Base-by-base conservation (phyloP, 1,284 basidiomycete genomes). In the Leucoagaricus sp. region DNA sequence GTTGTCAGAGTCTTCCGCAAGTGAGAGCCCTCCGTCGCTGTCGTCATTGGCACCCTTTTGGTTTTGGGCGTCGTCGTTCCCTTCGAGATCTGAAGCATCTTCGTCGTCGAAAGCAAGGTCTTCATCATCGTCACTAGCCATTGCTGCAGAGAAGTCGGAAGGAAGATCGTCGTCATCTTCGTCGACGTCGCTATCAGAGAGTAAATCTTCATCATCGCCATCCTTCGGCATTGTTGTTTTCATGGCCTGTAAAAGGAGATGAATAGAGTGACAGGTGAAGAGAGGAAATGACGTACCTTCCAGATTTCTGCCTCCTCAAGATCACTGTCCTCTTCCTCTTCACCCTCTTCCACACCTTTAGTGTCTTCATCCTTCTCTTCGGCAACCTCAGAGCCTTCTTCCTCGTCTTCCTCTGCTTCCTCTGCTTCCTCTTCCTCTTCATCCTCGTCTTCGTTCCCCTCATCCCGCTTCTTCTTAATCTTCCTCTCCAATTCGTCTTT, bases 151-250 rank as follows among this genome's bases (percentile, higher is more conserved):
- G 21, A 56, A 50, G 28, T 56, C 47, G 40, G 58, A 69, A 3
- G 68, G 67, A 6, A 69, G 60, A 25, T 62, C 61, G n/a, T 56
- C 56, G 25, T 57, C 57, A 23, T 74, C 74, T 25, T 74, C 75
- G 31, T 69, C 63, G 40, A 72, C 68, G 31, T 75, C 77, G 21
- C 69, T 65, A 53, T 73, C 76, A 13, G 72, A 72, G 36, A 65
- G 68, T 45, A 75, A 57, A 45, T 77, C 79, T 28, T 75, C 76
- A 13, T 60, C 62, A 5, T 61, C 61, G 12, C 58, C 59, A 10
- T 60, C 77, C 50, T 74, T 80, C 2, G 91, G 91, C 83, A 94
- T 88, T 8, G 83, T 83, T 6, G 85, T 83, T 78, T 91, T 85
- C 90, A 96, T 94, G 1, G 83, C 93, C 92, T 94, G 15, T 41